Evolutionary conservation across 345 rosid genomes (phyloP).

Genomic region (Eucalyptus victrix): DNA sequence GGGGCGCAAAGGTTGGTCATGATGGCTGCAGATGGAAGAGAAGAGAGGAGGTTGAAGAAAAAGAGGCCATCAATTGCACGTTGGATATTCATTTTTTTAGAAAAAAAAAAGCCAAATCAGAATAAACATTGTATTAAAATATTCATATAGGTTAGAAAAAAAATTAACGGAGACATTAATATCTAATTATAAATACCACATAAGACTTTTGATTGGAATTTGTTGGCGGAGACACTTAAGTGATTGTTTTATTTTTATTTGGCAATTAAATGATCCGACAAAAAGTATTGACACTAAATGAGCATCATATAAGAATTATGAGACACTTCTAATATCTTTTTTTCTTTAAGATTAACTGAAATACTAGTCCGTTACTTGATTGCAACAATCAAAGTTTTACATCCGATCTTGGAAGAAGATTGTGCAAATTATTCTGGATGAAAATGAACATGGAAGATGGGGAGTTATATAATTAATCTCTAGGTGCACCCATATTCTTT

Average conservation of each 20-base stretch:
- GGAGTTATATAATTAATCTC: background rate
- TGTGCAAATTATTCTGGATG: background rate
- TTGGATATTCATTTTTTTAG: background rate
- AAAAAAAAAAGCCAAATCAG: background rate
- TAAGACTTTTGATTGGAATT: background rate
- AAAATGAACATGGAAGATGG: background rate
- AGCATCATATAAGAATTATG: too few relatives aligned
- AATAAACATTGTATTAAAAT: too few relatives aligned
- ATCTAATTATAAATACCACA: too few relatives aligned
- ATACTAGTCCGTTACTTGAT: background rate
- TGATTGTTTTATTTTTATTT: too few relatives aligned
- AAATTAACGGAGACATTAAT: too few relatives aligned
- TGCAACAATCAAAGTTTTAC: background rate
- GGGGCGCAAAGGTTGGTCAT: background rate
- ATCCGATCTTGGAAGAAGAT: background rate
- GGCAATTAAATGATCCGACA: too few relatives aligned
- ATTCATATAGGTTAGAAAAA: background rate
- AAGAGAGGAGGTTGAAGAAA: background rate
- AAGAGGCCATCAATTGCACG: background rate
- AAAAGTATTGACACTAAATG: too few relatives aligned
- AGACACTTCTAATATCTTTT: background rate
- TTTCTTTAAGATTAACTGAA: too few relatives aligned
- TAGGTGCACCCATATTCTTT: too few relatives aligned
- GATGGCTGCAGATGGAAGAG: background rate
- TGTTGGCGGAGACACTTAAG: accelerated